Percentiles rank a stretch among this genome's conserved stretches.
Evolutionary conservation across 345 rosid species (phyloP).

Genomic region (Trapa incisa): DNA sequence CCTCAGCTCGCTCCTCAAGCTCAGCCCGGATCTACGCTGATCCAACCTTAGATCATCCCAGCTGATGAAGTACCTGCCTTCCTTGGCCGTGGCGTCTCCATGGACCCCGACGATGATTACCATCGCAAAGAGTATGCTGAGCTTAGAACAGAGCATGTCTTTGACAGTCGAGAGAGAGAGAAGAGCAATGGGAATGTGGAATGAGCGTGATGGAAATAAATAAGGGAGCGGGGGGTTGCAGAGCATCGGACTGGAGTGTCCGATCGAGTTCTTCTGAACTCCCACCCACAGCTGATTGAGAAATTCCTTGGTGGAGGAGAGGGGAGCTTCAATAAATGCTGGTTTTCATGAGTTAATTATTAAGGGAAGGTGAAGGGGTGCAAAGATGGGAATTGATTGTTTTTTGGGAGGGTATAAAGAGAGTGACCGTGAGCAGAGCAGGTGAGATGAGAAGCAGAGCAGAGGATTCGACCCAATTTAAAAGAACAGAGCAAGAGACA

Average conservation of each 20-base stretch:
- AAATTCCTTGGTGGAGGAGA: neutral
- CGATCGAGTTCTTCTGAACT: neutral
- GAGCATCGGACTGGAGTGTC: neutral
- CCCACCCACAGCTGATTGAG: neutral
- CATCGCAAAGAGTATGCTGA: neutral
- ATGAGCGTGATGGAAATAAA: constrained; percentile 7
- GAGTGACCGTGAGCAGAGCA: constrained; percentile 6
- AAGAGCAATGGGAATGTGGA: constrained; percentile 20
- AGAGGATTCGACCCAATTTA: constrained; percentile 19
- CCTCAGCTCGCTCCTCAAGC: constrained; percentile 13
- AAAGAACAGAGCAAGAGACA: constrained; percentile 4
- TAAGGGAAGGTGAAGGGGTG: constrained; percentile 7
- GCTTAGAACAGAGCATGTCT: constrained; percentile 9
- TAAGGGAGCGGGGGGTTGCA: too few species aligned
- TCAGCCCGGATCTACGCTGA: constrained; percentile 13
- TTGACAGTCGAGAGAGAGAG: neutral
- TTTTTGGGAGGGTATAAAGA: neutral
- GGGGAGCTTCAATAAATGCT: neutral
- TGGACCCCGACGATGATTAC: constrained; percentile 2
- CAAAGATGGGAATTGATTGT: constrained; percentile 7
- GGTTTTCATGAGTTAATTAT: neutral
- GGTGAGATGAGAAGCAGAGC: too few species aligned
- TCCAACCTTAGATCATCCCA: constrained; percentile 73
- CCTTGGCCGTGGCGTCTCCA: neutral
- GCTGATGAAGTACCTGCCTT: constrained; percentile 23